Percentiles rank a stretch among this genome's conserved stretches.
These are phyloP conservation scores for Mortierella sp. DNA, from an alignment of 371 early-diverging fungal species.

Conservation along the genomic window DNA sequence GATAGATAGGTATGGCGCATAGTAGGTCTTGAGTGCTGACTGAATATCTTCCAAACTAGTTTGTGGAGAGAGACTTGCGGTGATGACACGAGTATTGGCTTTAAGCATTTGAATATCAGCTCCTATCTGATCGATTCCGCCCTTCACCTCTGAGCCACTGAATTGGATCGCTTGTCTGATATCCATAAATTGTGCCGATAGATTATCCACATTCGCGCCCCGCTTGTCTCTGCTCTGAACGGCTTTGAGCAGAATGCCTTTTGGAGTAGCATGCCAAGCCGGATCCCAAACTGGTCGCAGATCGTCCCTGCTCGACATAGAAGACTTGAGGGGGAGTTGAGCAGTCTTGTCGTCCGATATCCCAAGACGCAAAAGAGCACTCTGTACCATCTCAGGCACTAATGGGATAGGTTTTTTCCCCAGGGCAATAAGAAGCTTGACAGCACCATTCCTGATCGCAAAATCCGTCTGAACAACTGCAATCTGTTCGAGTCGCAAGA, in stretches of 20 bases:
- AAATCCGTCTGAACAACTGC: background rate
- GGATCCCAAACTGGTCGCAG: slow-evolving; percentile 8
- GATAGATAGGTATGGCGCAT: slow-evolving; percentile 5
- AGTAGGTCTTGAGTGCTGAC: slow-evolving; percentile 8
- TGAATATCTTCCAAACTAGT: slow-evolving; percentile 1
- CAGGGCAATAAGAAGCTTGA: background rate
- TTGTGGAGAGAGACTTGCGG: too few species aligned
- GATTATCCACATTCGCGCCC: background rate
- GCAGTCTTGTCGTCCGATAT: background rate
- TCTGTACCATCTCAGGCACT: background rate
- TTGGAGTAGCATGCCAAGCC: background rate
- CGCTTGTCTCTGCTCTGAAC: slow-evolving; percentile 3
- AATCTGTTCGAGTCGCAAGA: slow-evolving; percentile 8
- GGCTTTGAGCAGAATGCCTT: slow-evolving; percentile 7
- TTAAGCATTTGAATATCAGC: too few species aligned
- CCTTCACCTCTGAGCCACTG: background rate
- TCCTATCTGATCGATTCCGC: too few species aligned
- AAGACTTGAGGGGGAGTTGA: background rate
- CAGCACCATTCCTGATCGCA: background rate
- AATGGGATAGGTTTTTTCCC: background rate
- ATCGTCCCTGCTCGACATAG: too few species aligned
- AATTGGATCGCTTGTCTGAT: background rate
- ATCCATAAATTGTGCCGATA: too few species aligned
- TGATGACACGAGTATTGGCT: too few species aligned
- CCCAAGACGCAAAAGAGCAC: background rate